These are phyloP conservation scores for Rhodotorula diobovata DNA, from an alignment of 768 basidiomycete genomes.

Conservation along the genomic window DNA sequence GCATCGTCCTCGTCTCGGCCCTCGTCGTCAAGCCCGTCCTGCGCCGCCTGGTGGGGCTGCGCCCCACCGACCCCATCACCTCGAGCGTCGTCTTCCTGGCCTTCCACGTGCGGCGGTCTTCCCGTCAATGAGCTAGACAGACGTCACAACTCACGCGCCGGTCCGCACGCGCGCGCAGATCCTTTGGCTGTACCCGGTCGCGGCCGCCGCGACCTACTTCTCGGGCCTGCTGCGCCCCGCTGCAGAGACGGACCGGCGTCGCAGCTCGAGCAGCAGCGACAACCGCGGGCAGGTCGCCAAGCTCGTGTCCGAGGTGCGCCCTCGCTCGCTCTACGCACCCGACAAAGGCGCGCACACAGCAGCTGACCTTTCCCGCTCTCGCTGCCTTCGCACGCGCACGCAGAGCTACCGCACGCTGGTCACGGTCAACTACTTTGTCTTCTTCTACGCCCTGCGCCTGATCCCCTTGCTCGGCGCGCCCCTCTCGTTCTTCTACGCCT, in stretches of 20 bases:
- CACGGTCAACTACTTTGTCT: constrained; percentile 67
- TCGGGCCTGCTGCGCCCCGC: constrained; percentile 54
- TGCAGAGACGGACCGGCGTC: constrained; percentile 26
- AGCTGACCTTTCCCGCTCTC: neutral
- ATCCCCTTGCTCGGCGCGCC: constrained; percentile 64
- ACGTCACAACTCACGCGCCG: neutral
- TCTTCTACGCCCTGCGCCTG: constrained; percentile 62
- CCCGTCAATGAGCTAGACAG: too few species aligned
- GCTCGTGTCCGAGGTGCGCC: constrained; percentile 30
- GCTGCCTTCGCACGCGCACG: neutral
- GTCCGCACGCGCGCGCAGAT: constrained; percentile 54
- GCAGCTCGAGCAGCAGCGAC: neutral
- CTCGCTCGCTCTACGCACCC: neutral
- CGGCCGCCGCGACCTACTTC: constrained; percentile 70
- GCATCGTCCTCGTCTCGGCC: constrained; percentile 40
- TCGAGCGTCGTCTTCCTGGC: constrained; percentile 32
- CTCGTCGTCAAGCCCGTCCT: constrained; percentile 41
- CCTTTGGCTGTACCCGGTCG: constrained; percentile 73
- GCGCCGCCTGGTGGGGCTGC: constrained; percentile 15
- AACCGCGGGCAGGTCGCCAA: constrained; percentile 22
- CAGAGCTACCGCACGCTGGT: constrained; percentile 66
- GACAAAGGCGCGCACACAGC: neutral
- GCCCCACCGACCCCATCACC: constrained; percentile 20
- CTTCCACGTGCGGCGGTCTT: constrained; percentile 34
- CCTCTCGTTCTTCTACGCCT: constrained; percentile 66